Evolutionary conservation across 176 grass and related monocot species (phyloP).

Genomic region (Dendrocalamus sinicus): DNA sequence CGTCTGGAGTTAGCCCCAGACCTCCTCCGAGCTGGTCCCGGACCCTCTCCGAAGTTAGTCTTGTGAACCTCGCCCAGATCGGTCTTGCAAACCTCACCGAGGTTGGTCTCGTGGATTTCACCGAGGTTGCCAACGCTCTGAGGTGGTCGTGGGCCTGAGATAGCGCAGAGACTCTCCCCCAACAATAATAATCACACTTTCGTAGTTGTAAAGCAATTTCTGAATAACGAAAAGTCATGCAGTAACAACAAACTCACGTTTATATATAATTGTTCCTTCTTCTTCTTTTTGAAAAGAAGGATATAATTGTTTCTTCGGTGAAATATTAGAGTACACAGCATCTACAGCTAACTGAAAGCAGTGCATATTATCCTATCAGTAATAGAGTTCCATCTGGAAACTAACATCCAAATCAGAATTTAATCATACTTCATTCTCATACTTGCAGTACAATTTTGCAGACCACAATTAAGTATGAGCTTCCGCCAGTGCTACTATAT

Average conservation of each 20-base stretch:
- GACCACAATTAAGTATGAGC: neutral
- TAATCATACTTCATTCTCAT: neutral
- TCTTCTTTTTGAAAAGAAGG: neutral
- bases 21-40: too few species aligned
- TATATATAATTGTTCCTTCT: neutral
- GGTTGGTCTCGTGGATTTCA: too few species aligned
- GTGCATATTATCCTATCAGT: constrained; percentile 15
- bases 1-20: too few species aligned
- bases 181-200: neutral
- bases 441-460: neutral
- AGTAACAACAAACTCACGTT: neutral
- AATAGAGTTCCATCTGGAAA: neutral
- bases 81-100: too few species aligned
- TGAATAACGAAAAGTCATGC: neutral
- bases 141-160: too few species aligned
- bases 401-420: constrained; percentile 3
- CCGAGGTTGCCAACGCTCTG: too few species aligned
- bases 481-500: neutral
- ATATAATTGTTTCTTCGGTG: neutral
- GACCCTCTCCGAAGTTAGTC: too few species aligned
- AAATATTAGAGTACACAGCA: neutral
- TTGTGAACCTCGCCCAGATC: too few species aligned
- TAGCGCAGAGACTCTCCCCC: too few species aligned
- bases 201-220: too few species aligned
- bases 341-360: neutral